Conservation (phyloP, 345 rosid genomes). For the Eucalyptus tenuipes region DNA sequence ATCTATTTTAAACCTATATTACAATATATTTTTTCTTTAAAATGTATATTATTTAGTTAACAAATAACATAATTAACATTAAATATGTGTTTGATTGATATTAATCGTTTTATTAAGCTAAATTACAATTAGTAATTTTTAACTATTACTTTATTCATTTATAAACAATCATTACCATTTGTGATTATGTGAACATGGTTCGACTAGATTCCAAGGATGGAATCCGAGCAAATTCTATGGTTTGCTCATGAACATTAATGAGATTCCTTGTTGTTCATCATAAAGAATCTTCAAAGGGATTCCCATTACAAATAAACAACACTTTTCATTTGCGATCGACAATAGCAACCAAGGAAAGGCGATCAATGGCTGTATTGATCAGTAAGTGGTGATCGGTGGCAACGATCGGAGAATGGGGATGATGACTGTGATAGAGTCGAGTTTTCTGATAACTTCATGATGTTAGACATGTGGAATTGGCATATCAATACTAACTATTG, state of each 20-base stretch:
- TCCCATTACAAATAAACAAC: neutral
- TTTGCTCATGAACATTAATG: neutral
- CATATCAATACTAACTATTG: too few species aligned
- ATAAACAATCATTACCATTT: too few species aligned
- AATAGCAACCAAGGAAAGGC: neutral
- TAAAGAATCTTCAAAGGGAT: too few species aligned
- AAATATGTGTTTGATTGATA: neutral
- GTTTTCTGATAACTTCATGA: neutral
- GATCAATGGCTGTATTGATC: rapidly evolving
- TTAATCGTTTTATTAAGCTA: neutral
- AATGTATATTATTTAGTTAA: neutral
- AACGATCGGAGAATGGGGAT: neutral
- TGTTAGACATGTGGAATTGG: neutral
- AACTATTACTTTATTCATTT: neutral
- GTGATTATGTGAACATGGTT: neutral
- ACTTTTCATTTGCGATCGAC: neutral
- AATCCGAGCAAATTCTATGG: neutral
- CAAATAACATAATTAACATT: too few species aligned
- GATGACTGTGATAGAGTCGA: neutral
- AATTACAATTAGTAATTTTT: too few species aligned
- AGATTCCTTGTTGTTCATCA: neutral
- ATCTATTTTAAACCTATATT: neutral
- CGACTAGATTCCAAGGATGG: rapidly evolving
- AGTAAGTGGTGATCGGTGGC: rapidly evolving
- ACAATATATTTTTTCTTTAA: too few species aligned